phyloP scores from a whole-genome alignment of 1,284 basidiomycete genomes.

The Agroathelia rolfsii region DNA sequence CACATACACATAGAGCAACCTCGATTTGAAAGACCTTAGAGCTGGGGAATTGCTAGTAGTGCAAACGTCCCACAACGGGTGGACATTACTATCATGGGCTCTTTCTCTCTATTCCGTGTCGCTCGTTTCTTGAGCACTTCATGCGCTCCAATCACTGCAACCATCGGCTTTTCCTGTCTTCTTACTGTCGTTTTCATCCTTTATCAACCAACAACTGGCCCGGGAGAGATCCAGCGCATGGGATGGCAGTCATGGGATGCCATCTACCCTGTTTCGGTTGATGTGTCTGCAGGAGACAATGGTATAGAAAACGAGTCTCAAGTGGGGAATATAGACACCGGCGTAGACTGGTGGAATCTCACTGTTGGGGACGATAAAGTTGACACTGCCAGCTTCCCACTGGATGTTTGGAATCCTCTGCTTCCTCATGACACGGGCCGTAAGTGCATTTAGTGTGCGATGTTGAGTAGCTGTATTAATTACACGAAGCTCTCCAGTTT shows the following conservation, averaged over 20 bases:
- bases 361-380: slow-evolving; percentile 27
- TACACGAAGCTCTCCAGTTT: slow-evolving; percentile 37
- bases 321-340: slow-evolving; percentile 17
- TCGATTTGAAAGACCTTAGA: too few species aligned
- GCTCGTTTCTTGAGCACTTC: slow-evolving; percentile 35
- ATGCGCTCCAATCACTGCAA: slow-evolving; percentile 46
- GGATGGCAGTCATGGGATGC: slow-evolving; percentile 89
- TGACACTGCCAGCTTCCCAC: slow-evolving; percentile 60
- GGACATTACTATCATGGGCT: slow-evolving; percentile 16
- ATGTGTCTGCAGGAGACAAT: slow-evolving; percentile 4
- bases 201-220: slow-evolving; percentile 64
- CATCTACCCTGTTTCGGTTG: slow-evolving; percentile 23
- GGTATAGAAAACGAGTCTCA: slow-evolving; percentile 6
- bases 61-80: too few species aligned
- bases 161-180: slow-evolving; percentile 58
- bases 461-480: slow-evolving; percentile 1
- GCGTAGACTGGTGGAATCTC: slow-evolving; percentile 68
- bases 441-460: slow-evolving; percentile 30
- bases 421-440: slow-evolving; percentile 75
- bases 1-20: too few species aligned
- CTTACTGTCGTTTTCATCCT: slow-evolving; percentile 70
- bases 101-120: slow-evolving; percentile 20
- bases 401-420: slow-evolving; percentile 76
- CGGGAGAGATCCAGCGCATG: slow-evolving; percentile 61
- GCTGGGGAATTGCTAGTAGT: too few species aligned